These are phyloP conservation scores for Avena insularis DNA, from an alignment of 176 grass and related monocot genomes.

Conservation along the genomic window DNA sequence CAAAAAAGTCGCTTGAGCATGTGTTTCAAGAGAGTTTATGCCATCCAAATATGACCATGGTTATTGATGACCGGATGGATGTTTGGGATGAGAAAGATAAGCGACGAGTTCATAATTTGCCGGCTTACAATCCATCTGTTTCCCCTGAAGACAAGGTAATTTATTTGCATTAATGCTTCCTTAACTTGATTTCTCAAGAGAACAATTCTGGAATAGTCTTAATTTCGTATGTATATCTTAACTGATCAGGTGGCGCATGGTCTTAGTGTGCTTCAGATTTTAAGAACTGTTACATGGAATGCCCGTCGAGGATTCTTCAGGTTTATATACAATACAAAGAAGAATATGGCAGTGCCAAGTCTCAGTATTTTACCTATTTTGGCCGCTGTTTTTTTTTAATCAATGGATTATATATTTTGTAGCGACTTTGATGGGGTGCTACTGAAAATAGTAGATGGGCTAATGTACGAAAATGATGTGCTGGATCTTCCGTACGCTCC, in stretches of 20 bases:
- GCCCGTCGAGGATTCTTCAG: neutral
- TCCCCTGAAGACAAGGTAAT: conserved; percentile 55
- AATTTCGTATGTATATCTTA: neutral
- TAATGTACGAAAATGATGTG: conserved; percentile 22
- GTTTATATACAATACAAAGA: neutral
- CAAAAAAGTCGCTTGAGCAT: conserved; percentile 64
- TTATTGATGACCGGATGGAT: conserved; percentile 66
- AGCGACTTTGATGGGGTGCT: conserved; percentile 3
- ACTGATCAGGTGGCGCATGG: neutral
- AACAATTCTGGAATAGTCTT: neutral
- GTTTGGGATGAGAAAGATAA: conserved; percentile 79
- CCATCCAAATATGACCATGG: conserved; percentile 78
- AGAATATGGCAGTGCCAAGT: neutral
- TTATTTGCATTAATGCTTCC: neutral
- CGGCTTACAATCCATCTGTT: conserved; percentile 61
- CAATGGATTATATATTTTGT: neutral
- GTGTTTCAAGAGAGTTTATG: conserved; percentile 65
- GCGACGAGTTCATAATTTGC: conserved; percentile 60
- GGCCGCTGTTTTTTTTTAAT: neutral
- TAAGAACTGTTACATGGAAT: neutral
- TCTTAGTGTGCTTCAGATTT: neutral
- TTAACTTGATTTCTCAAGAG: neutral
- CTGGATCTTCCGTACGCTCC: conserved; percentile 3
- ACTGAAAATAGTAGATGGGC: neutral
- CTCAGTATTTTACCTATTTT: neutral